Percentiles rank a stretch among this genome's conserved stretches.
Conservation (phyloP, 2,329 filamentous ascomycete species). For the Cercospora brassicicola region DNA sequence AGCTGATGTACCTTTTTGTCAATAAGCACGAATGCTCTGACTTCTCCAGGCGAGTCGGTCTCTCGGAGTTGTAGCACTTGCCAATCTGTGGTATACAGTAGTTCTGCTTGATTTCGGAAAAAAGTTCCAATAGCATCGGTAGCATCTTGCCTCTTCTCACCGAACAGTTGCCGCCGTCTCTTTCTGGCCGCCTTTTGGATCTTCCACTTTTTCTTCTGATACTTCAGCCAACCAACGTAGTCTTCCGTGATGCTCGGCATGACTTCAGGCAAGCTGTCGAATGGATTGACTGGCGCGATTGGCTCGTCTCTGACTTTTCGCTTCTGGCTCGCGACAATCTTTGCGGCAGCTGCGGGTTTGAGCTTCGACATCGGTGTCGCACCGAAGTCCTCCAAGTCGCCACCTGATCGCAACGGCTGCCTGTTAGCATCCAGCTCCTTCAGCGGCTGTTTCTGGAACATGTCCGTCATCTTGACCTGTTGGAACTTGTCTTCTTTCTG, state of each 20-base stretch:
- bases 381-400: conserved; percentile 57
- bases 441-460: conserved; percentile 74
- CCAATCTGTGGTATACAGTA: conserved; percentile 90
- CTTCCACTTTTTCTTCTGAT: conserved; percentile 99
- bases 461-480: conserved; percentile 96
- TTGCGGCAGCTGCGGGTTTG: conserved; percentile 49
- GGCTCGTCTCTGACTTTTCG: conserved; percentile 50
- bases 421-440: conserved; percentile 69
- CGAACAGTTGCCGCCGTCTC: conserved; percentile 86
- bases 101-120: conserved; percentile 89
- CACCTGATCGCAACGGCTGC: conserved; percentile 53
- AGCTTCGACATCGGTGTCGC: conserved; percentile 37
- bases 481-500: conserved; percentile 97
- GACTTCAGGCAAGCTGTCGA: conserved; percentile 73
- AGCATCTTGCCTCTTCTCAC: conserved; percentile 68
- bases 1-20: conserved; percentile 86
- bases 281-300: conserved; percentile 65
- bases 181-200: conserved; percentile 88
- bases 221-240: conserved; percentile 83
- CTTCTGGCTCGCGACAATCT: conserved; percentile 45
- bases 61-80: conserved; percentile 84
- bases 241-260: conserved; percentile 86
- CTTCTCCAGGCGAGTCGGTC: conserved; percentile 80
- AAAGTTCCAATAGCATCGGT: conserved; percentile 65
- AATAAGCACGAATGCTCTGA: conserved; percentile 86